A percentile compares a stretch with the other conserved stretches of the same genome.
These are phyloP conservation scores for Pontederia crassipes DNA, from an alignment of 176 grass and related monocot species.

Conservation along the genomic window DNA sequence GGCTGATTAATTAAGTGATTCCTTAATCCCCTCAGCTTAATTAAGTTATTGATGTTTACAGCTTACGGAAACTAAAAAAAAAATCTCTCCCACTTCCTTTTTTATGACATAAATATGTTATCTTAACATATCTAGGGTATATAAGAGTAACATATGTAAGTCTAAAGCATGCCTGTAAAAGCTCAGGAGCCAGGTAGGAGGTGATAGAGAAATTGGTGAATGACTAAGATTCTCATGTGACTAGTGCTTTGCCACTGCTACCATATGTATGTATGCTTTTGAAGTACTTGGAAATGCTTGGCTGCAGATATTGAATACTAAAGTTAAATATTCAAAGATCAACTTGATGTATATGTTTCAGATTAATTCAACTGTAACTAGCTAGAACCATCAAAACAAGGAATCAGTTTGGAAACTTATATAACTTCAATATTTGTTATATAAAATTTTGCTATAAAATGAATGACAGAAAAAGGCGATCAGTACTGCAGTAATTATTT, in stretches of 20 bases:
- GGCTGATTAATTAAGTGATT: too few species aligned
- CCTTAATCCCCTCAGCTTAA: neutral
- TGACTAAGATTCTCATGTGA: constrained; percentile 62
- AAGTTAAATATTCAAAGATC: neutral
- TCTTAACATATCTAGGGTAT: constrained; percentile 7
- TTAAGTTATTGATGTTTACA: constrained; percentile 8
- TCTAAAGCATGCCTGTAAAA: constrained; percentile 36
- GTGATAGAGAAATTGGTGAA: constrained; percentile 25
- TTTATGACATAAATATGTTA: neutral
- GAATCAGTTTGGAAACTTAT: too few species aligned
- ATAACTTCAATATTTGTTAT: too few species aligned
- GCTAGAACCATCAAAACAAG: too few species aligned
- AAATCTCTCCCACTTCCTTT: neutral
- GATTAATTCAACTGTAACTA: too few species aligned
- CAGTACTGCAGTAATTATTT: too few species aligned
- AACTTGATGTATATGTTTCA: too few species aligned
- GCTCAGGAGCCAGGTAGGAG: constrained; percentile 17
- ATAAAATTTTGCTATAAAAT: too few species aligned
- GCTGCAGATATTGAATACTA: neutral
- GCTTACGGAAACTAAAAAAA: constrained; percentile 5
- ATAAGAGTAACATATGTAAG: constrained; percentile 12
- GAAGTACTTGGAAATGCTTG: neutral
- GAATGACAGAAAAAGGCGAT: too few species aligned
- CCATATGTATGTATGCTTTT: too few species aligned
- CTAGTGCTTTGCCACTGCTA: constrained; percentile 21